Evolutionary conservation across 2,329 filamentous ascomycete species (phyloP).

Genomic region (Cadophora sp.): DNA sequence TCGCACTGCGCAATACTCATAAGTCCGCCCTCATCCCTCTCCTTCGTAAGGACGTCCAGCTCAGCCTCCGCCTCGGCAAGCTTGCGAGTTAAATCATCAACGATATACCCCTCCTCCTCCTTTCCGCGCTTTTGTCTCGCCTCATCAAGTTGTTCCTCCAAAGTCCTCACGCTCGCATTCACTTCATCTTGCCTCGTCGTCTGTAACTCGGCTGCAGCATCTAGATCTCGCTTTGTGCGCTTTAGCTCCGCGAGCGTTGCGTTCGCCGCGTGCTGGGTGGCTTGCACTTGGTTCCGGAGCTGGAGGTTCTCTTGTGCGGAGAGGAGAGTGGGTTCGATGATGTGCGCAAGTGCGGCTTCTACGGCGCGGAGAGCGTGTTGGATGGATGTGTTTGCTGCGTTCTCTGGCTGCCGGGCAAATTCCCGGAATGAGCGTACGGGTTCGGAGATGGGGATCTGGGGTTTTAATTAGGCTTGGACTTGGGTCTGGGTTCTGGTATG

Average conservation of each 20-base stretch:
- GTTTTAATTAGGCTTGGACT: no score
- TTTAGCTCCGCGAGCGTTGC: neutral
- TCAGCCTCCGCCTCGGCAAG: no score
- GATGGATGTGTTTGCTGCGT: neutral
- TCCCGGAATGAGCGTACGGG: neutral
- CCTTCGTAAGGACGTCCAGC: no score
- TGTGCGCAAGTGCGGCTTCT: neutral
- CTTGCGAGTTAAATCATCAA: no score
- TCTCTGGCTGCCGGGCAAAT: neutral
- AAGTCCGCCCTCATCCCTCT: no score
- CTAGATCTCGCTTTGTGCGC: neutral
- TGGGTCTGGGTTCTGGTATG: no score
- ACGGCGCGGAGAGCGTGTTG: neutral
- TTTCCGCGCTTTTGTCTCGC: no score
- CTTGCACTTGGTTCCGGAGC: neutral
- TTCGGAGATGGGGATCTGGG: neutral
- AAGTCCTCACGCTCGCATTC: neutral
- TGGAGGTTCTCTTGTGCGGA: neutral
- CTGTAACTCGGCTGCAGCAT: neutral
- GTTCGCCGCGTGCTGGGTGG: neutral
- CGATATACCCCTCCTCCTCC: no score
- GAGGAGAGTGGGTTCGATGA: neutral
- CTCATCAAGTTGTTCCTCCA: neutral
- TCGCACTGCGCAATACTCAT: neutral
- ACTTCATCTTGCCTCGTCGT: neutral